A percentile compares a stretch with the other conserved stretches of the same genome.
Conservation (phyloP, 2,329 filamentous ascomycete genomes). For the Triangularia setosa region DNA sequence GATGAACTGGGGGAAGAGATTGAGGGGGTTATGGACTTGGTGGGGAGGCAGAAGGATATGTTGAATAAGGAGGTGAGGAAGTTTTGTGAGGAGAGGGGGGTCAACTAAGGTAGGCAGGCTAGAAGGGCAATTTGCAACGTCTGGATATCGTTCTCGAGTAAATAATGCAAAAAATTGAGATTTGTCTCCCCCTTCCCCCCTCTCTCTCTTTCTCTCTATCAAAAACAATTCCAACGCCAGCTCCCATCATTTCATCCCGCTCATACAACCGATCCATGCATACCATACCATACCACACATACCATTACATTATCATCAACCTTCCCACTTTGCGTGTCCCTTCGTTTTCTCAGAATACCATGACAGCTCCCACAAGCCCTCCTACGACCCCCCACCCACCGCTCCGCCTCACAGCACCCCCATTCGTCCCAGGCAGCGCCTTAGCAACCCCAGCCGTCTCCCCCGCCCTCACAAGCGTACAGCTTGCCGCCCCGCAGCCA, state of each 20-base stretch:
- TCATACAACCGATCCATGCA: background rate
- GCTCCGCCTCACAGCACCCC: background rate
- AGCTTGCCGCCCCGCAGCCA: conserved; percentile 67
- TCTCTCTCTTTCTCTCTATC: background rate
- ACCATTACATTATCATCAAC: background rate
- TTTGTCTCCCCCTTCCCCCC: background rate
- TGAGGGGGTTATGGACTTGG: conserved; percentile 16
- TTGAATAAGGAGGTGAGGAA: conserved; percentile 13
- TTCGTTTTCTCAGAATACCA: background rate
- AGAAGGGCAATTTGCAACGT: conserved; percentile 37
- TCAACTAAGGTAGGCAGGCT: background rate
- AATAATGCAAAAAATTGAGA: background rate
- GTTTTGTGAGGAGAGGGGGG: conserved; percentile 13
- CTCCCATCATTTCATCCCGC: background rate
- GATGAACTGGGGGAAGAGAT: conserved; percentile 9
- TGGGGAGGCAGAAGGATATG: conserved; percentile 12
- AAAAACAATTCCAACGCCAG: background rate
- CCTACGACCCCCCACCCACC: background rate
- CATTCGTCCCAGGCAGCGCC: conserved; percentile 37
- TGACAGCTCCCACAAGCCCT: background rate
- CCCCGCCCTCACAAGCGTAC: conserved; percentile 53
- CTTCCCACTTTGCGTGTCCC: background rate
- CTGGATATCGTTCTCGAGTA: background rate
- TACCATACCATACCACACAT: background rate
- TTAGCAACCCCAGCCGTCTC: conserved; percentile 57